Conservation (phyloP, 2,329 filamentous ascomycete genomes). For the Fusarium buharicum region DNA sequence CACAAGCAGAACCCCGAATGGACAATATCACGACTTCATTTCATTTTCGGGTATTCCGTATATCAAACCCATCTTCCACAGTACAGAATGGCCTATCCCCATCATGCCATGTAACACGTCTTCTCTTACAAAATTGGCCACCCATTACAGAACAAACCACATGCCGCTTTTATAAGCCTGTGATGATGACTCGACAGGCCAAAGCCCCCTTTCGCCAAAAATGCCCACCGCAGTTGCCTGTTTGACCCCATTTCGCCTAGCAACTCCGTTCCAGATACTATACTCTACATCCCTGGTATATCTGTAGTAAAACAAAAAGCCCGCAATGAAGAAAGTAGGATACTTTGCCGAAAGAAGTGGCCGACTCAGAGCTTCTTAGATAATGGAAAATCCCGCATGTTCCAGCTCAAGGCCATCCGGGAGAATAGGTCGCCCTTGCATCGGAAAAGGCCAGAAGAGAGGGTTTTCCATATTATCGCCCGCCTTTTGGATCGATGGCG, state of each 20-base stretch:
- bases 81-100: not conserved
- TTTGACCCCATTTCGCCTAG: conserved; percentile 16
- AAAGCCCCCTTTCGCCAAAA: conserved; percentile 20
- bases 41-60: not conserved
- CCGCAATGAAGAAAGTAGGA: not conserved
- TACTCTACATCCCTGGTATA: conserved; percentile 4
- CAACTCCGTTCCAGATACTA: conserved; percentile 2
- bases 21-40: too few relatives aligned
- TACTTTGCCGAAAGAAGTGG: not conserved
- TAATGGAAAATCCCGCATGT: conserved; percentile 62
- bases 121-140: conserved; percentile 4
- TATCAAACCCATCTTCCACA: not conserved
- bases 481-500: conserved; percentile 36
- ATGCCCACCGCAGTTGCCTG: conserved; percentile 9
- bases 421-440: conserved; percentile 67
- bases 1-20: too few relatives aligned
- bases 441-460: conserved; percentile 69
- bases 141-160: not conserved
- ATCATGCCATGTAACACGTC: not conserved
- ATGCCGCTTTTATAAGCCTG: conserved; percentile 10
- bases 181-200: conserved; percentile 8
- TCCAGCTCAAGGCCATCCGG: conserved; percentile 59
- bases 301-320: not conserved
- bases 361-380: conserved; percentile 7
- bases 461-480: conserved; percentile 61